phyloP scores from a whole-genome alignment of 2,329 filamentous ascomycete genomes.

The Huntiella omanensis region DNA sequence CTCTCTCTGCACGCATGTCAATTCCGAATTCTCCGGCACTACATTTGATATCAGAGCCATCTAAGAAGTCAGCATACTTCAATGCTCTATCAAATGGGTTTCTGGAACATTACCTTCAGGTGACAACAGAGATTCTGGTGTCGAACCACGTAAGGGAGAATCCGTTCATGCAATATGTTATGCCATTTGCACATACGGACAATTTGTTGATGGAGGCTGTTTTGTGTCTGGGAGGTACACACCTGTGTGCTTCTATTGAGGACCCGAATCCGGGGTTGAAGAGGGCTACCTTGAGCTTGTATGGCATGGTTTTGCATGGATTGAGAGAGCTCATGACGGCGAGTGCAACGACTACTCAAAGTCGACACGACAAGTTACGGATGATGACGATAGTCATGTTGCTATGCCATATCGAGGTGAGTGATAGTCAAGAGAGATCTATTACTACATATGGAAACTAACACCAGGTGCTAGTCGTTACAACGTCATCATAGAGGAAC shows the following conservation, averaged over 20 bases:
- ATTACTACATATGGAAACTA: not conserved
- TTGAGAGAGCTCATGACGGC: slow-evolving; percentile 10
- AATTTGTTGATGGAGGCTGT: slow-evolving; percentile 11
- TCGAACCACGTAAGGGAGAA: slow-evolving; percentile 10
- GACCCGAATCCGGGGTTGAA: slow-evolving; percentile 6
- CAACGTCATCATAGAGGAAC: slow-evolving; percentile 9
- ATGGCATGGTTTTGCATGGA: slow-evolving; percentile 7
- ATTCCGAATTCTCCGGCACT: slow-evolving; percentile 7
- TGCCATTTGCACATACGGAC: slow-evolving; percentile 10
- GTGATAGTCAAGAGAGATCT: not conserved
- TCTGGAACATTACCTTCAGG: slow-evolving; percentile 10
- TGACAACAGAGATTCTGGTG: slow-evolving; percentile 10
- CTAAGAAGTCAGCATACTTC: slow-evolving; percentile 4
- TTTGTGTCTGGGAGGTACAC: slow-evolving; percentile 9
- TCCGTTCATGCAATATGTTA: slow-evolving; percentile 10
- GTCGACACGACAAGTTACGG: slow-evolving; percentile 7
- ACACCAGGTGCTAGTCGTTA: slow-evolving; percentile 3
- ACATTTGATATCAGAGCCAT: slow-evolving; percentile 1
- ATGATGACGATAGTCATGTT: slow-evolving; percentile 11
- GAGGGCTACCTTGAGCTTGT: slow-evolving; percentile 7
- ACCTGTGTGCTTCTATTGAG: slow-evolving; percentile 10
- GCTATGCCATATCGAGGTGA: slow-evolving; percentile 10
- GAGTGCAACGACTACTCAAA: not conserved
- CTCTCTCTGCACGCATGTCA: not conserved
- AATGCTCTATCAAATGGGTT: slow-evolving; percentile 9